Percentiles rank a stretch among this genome's conserved stretches.
phyloP scores from a whole-genome alignment of 129 eudicot species.

The Flaveria linearis region DNA sequence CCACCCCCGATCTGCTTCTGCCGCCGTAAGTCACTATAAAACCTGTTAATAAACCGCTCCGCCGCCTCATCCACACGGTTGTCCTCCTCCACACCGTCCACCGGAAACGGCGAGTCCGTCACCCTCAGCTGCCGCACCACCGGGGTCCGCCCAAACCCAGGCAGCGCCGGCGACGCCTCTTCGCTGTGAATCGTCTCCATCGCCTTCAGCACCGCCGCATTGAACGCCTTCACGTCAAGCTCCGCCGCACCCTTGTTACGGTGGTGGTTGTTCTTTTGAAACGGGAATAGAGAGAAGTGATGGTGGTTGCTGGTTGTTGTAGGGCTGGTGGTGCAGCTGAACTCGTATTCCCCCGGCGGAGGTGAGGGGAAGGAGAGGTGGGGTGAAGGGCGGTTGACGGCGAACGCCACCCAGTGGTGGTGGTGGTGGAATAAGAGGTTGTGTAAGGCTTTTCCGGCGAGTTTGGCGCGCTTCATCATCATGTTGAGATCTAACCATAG shows the following conservation, averaged over 20 bases:
- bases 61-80: slow-evolving; percentile 60
- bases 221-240: not conserved
- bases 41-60: slow-evolving; percentile 53
- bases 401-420: slow-evolving; percentile 36
- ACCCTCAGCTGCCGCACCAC: slow-evolving; percentile 66
- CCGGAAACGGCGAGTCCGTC: slow-evolving; percentile 76
- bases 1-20: slow-evolving; percentile 37
- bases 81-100: slow-evolving; percentile 22
- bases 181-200: slow-evolving; percentile 56
- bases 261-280: slow-evolving; percentile 33
- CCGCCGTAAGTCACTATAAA: slow-evolving; percentile 50
- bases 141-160: slow-evolving; percentile 66
- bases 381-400: slow-evolving; percentile 26
- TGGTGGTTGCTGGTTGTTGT: slow-evolving; percentile 1
- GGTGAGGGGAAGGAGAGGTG: slow-evolving; percentile 22
- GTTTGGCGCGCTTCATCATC: slow-evolving; percentile 66
- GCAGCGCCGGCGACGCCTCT: slow-evolving; percentile 52
- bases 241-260: slow-evolving; percentile 2
- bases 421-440: slow-evolving; percentile 63
- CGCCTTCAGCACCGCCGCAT: slow-evolving; percentile 42
- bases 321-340: slow-evolving; percentile 67
- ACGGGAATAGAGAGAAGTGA: slow-evolving; percentile 33
- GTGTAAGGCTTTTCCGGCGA: slow-evolving; percentile 57
- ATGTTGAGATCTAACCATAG: slow-evolving; percentile 51
- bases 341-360: slow-evolving; percentile 54